Percentiles rank a stretch among this genome's conserved stretches.
phyloP scores from a whole-genome alignment of 768 basidiomycete species.

The Phylloporus sp. region DNA sequence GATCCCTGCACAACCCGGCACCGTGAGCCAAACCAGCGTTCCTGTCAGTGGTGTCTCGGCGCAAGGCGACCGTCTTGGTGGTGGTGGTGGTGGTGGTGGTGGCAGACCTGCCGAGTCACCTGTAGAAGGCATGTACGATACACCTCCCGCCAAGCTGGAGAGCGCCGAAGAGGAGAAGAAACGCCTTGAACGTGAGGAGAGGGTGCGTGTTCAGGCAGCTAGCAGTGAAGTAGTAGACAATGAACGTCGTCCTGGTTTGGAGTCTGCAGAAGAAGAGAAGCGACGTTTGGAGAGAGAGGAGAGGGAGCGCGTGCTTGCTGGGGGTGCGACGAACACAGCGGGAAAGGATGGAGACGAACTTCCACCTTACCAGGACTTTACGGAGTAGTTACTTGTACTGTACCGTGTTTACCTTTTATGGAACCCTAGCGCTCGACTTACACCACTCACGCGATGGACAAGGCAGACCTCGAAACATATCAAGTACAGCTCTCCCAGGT shows the following conservation, averaged over 20 bases:
- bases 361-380: constrained; percentile 42
- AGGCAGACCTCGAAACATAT: constrained; percentile 81
- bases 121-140: constrained; percentile 28
- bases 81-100: background rate
- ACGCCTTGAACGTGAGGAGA: constrained; percentile 49
- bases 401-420: constrained; percentile 15
- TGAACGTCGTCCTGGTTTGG: constrained; percentile 19
- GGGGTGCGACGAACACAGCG: constrained; percentile 24
- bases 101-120: constrained; percentile 25
- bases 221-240: constrained; percentile 7
- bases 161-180: constrained; percentile 65
- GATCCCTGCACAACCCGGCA: too few species aligned
- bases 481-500: constrained; percentile 89
- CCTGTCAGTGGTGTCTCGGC: constrained; percentile 46
- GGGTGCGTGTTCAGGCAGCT: constrained; percentile 40
- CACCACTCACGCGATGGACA: constrained; percentile 42
- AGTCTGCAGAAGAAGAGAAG: constrained; percentile 64
- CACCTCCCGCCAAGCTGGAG: constrained; percentile 34
- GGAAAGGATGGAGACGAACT: constrained; percentile 33
- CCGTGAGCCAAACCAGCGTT: constrained; percentile 47
- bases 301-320: constrained; percentile 46
- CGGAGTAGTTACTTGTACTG: background rate
- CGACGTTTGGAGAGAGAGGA: constrained; percentile 60
- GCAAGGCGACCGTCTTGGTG: background rate
- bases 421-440: constrained; percentile 6